Percentiles rank a stretch among this genome's conserved stretches.
Evolutionary conservation across 176 grass and related monocot species (phyloP).

Genomic region (Eragrostis curvula): DNA sequence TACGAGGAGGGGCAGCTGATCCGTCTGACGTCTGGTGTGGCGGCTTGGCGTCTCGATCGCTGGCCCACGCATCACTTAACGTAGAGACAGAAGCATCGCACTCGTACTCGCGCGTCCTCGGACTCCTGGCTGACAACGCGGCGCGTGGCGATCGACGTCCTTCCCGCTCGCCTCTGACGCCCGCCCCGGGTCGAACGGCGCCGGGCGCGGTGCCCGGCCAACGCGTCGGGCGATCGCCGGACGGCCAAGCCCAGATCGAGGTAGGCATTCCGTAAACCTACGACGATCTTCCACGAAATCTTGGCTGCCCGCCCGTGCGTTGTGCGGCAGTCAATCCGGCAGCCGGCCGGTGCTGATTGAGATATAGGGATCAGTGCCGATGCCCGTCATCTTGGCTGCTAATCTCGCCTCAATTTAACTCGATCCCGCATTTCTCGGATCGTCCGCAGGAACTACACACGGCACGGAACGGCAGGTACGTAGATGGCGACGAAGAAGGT

Average conservation of each 20-base stretch:
- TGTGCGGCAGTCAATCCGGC: neutral
- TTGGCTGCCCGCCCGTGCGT: neutral
- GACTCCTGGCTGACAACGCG: neutral
- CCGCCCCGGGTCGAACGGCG: neutral
- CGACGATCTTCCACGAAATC: neutral
- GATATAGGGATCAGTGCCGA: neutral
- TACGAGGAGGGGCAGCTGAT: too few relatives aligned
- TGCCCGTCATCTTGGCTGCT: neutral
- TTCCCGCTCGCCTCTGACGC: neutral
- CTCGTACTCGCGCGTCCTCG: neutral
- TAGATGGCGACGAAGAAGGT: conserved; percentile 39
- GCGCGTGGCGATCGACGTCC: conserved; percentile 8
- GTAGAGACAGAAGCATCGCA: neutral
- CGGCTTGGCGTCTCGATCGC: too few relatives aligned
- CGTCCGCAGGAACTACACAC: neutral
- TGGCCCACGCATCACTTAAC: too few relatives aligned
- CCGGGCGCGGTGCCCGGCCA: neutral
- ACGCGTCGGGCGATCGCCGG: neutral
- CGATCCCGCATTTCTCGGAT: neutral
- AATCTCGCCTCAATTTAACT: conserved; percentile 2
- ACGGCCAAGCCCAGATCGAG: neutral
- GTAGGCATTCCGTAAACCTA: too few relatives aligned
- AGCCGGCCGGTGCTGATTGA: neutral
- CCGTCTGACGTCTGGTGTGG: too few relatives aligned
- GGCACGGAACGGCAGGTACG: neutral